phyloP scores from a whole-genome alignment of 2,329 filamentous ascomycete genomes.

The Fusarium sp. region DNA sequence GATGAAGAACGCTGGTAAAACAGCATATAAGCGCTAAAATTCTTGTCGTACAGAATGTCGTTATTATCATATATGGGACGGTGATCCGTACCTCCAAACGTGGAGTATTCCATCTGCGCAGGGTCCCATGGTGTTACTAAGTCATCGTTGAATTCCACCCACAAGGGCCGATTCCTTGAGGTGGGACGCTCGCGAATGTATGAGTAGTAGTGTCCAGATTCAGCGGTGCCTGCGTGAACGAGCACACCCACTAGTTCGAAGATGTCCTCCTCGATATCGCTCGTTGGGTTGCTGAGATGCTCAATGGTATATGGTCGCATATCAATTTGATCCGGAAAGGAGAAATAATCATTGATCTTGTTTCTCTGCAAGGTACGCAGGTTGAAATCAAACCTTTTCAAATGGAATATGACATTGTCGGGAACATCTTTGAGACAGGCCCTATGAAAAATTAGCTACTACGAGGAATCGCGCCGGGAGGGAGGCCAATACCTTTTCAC shows the following conservation, averaged over 20 bases:
- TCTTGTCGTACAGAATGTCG: slow-evolving; percentile 67
- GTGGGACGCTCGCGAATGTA: slow-evolving; percentile 84
- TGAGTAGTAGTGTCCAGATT: slow-evolving; percentile 97
- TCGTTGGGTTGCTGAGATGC: slow-evolving; percentile 71
- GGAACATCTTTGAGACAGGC: slow-evolving; percentile 92
- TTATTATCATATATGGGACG: slow-evolving; percentile 56
- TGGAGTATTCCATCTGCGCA: slow-evolving; percentile 73
- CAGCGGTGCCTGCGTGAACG: slow-evolving; percentile 90
- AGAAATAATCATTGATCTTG: slow-evolving; percentile 96
- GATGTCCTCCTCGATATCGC: slow-evolving; percentile 69
- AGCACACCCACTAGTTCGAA: slow-evolving; percentile 96
- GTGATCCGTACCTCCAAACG: slow-evolving; percentile 78
- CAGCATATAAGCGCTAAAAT: slow-evolving; percentile 94
- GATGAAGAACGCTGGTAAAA: slow-evolving; percentile 88
- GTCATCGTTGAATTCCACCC: slow-evolving; percentile 97
- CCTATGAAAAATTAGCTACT: slow-evolving; percentile 51
- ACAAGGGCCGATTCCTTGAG: slow-evolving; percentile 59
- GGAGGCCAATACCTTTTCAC: slow-evolving; percentile 74
- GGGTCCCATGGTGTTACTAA: slow-evolving; percentile 79
- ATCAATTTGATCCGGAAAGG: slow-evolving; percentile 84
- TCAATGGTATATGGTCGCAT: slow-evolving; percentile 92
- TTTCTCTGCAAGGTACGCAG: slow-evolving; percentile 77
- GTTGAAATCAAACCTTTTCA: slow-evolving; percentile 89
- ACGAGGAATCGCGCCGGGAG: background rate
- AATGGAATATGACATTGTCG: slow-evolving; percentile 92